These are phyloP conservation scores for Pseudognaphalium luteoalbum DNA, from an alignment of 129 eudicot species.

Conservation along the genomic window DNA sequence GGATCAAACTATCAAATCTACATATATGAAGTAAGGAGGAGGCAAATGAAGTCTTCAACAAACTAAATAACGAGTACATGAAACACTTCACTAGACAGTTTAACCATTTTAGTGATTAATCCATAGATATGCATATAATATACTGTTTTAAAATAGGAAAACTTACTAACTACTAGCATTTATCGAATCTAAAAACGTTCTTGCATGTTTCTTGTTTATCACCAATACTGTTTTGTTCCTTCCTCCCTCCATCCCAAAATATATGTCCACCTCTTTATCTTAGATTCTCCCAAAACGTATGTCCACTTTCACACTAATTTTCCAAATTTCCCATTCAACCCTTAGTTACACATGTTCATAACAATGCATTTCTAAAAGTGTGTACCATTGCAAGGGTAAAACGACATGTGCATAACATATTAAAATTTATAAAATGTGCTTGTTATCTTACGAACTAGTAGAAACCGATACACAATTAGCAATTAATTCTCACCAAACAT, in stretches of 20 bases:
- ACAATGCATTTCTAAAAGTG: background rate
- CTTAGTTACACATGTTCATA: no score
- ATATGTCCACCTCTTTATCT: background rate
- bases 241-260: background rate
- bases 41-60: no score
- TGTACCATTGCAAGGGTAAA: background rate
- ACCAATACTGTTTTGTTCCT: background rate
- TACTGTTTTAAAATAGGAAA: background rate
- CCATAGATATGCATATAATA: background rate
- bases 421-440: background rate
- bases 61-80: background rate
- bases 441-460: background rate
- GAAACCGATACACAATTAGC: background rate
- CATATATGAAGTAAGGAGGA: no score
- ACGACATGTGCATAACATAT: background rate
- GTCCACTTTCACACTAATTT: background rate
- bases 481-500: background rate
- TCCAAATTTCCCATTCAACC: background rate
- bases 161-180: background rate
- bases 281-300: background rate
- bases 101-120: background rate
- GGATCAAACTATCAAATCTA: no score
- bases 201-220: background rate
- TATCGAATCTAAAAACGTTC: background rate
- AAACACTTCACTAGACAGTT: background rate